Percentiles rank a stretch among this genome's conserved stretches.
Evolutionary conservation across 2,329 filamentous ascomycete species (phyloP).

Genomic region (Diaporthe helianthi): DNA sequence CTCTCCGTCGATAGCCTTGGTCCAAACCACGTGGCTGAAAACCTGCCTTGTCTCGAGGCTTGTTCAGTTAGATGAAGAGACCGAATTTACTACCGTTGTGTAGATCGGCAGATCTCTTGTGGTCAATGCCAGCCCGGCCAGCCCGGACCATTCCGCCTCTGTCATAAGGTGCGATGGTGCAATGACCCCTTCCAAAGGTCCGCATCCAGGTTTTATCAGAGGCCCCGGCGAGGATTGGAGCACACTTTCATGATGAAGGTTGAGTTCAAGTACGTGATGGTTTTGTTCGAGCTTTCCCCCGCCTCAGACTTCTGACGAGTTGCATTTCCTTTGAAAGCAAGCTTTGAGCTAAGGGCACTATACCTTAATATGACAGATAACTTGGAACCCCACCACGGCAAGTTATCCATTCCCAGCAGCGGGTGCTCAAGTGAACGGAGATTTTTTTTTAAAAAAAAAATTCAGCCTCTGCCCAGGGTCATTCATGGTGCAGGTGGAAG

Average conservation of each 20-base stretch:
- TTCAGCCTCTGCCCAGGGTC: neutral
- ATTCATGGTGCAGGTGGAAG: neutral
- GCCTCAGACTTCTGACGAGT: slow-evolving; percentile 26
- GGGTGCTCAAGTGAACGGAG: neutral
- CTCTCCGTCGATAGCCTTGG: neutral
- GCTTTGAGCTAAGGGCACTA: neutral
- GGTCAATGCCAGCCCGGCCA: neutral
- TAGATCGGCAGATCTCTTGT: slow-evolving; percentile 20
- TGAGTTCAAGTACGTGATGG: slow-evolving; percentile 11
- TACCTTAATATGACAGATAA: neutral
- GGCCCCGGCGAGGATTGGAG: neutral
- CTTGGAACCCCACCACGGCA: slow-evolving; percentile 9
- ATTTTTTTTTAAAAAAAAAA: too few species aligned
- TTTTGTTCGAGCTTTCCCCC: slow-evolving; percentile 17
- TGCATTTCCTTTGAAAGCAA: slow-evolving; percentile 1
- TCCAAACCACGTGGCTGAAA: neutral
- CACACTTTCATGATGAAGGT: slow-evolving; percentile 10
- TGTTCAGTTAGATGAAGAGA: slow-evolving; percentile 4
- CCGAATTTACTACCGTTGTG: neutral
- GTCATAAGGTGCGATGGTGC: too few species aligned
- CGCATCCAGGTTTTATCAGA: neutral
- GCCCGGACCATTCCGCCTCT: neutral
- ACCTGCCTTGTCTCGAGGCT: neutral
- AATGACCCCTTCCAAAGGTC: neutral
- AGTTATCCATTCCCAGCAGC: neutral